These are phyloP conservation scores for Podaxis sp. DNA, from an alignment of 768 basidiomycete genomes.

Conservation along the genomic window DNA sequence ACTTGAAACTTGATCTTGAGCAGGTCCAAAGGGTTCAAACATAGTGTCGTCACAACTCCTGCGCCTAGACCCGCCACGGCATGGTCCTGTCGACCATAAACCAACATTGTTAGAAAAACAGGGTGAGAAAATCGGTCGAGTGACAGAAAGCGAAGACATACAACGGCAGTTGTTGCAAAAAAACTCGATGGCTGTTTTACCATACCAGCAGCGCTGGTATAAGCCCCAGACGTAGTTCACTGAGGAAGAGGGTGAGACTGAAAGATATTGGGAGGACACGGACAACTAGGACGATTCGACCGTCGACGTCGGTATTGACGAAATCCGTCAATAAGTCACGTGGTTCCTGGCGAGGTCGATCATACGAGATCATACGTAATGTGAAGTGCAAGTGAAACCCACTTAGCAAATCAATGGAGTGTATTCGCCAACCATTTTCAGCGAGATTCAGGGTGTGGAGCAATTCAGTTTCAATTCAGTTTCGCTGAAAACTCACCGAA, in stretches of 20 bases:
- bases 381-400: too few species aligned
- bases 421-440: too few species aligned
- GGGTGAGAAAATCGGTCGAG: conserved; percentile 3
- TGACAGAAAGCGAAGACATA: conserved; percentile 22
- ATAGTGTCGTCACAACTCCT: conserved; percentile 87
- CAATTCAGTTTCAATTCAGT: too few species aligned
- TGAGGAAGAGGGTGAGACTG: neutral
- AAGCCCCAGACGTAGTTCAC: neutral
- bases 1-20: conserved; percentile 95
- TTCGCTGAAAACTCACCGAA: too few species aligned
- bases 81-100: conserved; percentile 68
- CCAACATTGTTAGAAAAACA: neutral
- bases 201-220: conserved; percentile 33
- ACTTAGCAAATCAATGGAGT: too few species aligned
- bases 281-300: too few species aligned
- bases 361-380: neutral
- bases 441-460: too few species aligned
- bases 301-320: neutral
- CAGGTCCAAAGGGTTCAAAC: conserved; percentile 97
- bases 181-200: conserved; percentile 47
- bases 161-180: conserved; percentile 50
- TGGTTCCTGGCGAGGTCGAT: neutral
- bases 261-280: neutral
- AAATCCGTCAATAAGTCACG: neutral
- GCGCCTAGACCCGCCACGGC: conserved; percentile 92